Evolutionary conservation across 2,329 filamentous ascomycete species (phyloP), one percentile per base, ranked within the genome.

Genomic region (Microthyrium microscopicum): DNA sequence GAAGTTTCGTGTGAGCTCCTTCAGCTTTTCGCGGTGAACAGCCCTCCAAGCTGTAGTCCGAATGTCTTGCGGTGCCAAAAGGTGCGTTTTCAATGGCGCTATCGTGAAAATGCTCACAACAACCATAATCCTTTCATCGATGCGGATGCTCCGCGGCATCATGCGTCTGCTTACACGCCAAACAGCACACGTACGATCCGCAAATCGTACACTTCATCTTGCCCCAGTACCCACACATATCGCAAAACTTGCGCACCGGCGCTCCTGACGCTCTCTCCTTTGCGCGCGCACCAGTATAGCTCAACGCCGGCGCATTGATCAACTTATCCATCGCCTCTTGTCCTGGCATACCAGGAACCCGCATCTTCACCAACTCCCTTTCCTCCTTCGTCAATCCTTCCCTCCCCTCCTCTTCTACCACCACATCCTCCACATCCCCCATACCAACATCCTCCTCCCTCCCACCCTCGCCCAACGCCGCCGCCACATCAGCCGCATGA

Each of bases 211-310:
- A 87, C 52, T 66, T 68, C 29, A 82, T 73, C 26, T 73, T 61
- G 2, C 79, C 80, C 79, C 80, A 85, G 54, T 84, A 85, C 11
- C 80, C 80, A 48, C 80, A 87, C 20, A 83, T 71, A 48, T 77
- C 76, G 54, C 80, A 87, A 51, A 85, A 87, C 22, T 60, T 58
- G 38, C 78, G 62, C 34, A 56, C 54, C 29, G 60, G 58, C 3
- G 77, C 74, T 7, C 49, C 55, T 12, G 22, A 17, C 4, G 55
- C 46, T 11, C 57, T 54, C 15, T 60, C 54, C 4, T 50, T 53
- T 12, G 51, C 55, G 37, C 58, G 53, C 28, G 74, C 73, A 43
- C 80, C 76, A 30, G 67, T 61, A 52, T 82, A 85, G 24, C 62
- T 72, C 34, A 84, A 55, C 29, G 77, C 71, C 33, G 77, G 71